A percentile compares a stretch with the other conserved stretches of the same genome.
phyloP scores from a whole-genome alignment of 139 green algal species.

The Chlorokybus atmophyticus region DNA sequence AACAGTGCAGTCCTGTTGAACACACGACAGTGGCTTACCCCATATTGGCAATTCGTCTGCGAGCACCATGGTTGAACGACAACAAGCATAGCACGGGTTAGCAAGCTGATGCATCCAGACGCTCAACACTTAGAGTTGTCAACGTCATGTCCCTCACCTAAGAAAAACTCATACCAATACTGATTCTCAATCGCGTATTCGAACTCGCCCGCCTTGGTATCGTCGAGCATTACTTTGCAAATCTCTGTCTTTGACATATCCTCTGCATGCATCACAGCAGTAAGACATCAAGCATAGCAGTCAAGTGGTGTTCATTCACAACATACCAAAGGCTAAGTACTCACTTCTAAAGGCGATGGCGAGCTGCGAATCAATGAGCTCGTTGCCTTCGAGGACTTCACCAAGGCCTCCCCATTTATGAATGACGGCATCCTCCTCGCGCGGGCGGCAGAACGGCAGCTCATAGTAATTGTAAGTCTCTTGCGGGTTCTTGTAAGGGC shows the following conservation, averaged over 20 bases:
- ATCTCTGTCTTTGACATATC: slow-evolving; percentile 57
- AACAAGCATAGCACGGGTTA: background rate
- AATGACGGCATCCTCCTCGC: slow-evolving; percentile 35
- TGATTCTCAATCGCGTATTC: slow-evolving; percentile 50
- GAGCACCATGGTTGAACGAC: background rate
- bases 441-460: slow-evolving; percentile 78
- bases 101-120: background rate
- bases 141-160: too few relatives aligned
- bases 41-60: slow-evolving; percentile 83
- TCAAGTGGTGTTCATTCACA: background rate
- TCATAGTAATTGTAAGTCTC: slow-evolving; percentile 97
- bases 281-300: too few relatives aligned
- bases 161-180: slow-evolving; percentile 86
- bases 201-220: slow-evolving; percentile 50
- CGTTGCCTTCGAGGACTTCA: slow-evolving; percentile 88
- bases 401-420: slow-evolving; percentile 88
- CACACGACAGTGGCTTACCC: too few relatives aligned
- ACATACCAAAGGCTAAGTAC: slow-evolving; percentile 16
- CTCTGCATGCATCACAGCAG: too few relatives aligned
- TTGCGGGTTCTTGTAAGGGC: slow-evolving; percentile 90
- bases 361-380: slow-evolving; percentile 83
- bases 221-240: slow-evolving; percentile 48
- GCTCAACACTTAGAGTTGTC: slow-evolving; percentile 1
- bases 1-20: too few relatives aligned
- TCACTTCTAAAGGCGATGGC: slow-evolving; percentile 66